Evolutionary conservation across 2,329 filamentous ascomycete genomes (phyloP).

Genomic region (Aspergillus novoparasiticus): DNA sequence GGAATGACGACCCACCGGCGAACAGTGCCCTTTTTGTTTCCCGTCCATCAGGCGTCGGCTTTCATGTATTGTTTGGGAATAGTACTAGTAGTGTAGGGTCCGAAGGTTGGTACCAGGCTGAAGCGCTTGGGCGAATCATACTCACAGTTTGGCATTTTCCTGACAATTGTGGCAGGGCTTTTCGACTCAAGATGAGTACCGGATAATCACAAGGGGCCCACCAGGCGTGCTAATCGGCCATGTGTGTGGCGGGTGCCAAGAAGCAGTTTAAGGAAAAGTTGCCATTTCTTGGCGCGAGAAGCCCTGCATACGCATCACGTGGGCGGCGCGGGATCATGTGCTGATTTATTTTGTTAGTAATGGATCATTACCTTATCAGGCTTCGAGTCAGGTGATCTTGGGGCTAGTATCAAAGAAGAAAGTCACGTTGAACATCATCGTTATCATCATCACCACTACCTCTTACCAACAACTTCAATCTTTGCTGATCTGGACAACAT

Average conservation of each 20-base stretch:
- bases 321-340: not conserved
- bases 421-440: conserved; percentile 1
- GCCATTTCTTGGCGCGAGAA: not conserved
- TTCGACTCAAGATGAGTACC: not conserved
- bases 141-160: not conserved
- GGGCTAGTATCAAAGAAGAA: not conserved
- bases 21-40: not conserved
- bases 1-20: not conserved
- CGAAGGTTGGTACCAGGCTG: not conserved
- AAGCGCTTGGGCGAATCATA: not conserved
- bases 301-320: not conserved
- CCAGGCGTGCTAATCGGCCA: not conserved
- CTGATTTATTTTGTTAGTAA: not conserved
- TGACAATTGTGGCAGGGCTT: not conserved
- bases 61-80: not conserved
- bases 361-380: not conserved
- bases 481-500: not conserved
- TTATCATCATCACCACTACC: not conserved
- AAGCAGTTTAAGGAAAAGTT: not conserved
- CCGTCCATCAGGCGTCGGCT: not conserved
- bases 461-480: not conserved
- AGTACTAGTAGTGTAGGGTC: not conserved
- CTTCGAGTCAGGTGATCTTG: not conserved
- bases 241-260: not conserved
- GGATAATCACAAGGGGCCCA: not conserved